phyloP scores from a whole-genome alignment of 2,329 filamentous ascomycete species.

The Penicillium sp. region DNA sequence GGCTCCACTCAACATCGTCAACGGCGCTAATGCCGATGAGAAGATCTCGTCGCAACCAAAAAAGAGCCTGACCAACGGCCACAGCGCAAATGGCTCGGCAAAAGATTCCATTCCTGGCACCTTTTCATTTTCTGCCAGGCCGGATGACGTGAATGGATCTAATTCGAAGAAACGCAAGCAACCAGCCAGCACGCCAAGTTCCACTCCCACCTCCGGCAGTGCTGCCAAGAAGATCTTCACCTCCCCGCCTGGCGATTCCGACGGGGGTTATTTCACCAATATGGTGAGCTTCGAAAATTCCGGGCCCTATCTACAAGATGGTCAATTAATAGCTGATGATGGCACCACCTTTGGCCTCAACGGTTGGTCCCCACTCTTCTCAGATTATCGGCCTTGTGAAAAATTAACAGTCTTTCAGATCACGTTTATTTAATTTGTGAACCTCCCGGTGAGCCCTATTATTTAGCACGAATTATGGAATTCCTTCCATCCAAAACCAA shows the following conservation, averaged over 20 bases:
- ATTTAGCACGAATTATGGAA: constrained; percentile 97
- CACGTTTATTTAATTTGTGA: constrained; percentile 97
- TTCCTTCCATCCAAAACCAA: constrained; percentile 83
- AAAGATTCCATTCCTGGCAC: constrained; percentile 58
- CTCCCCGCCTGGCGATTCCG: constrained; percentile 31
- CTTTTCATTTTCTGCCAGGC: constrained; percentile 57
- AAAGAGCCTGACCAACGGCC: constrained; percentile 40
- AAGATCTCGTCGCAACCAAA: constrained; percentile 43
- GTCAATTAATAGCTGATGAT: constrained; percentile 83
- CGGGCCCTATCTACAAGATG: constrained; percentile 67
- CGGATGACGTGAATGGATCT: constrained; percentile 43
- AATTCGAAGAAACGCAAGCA: constrained; percentile 84
- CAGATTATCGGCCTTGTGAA: constrained; percentile 1
- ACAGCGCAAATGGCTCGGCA: constrained; percentile 31
- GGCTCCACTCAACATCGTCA: constrained; percentile 26
- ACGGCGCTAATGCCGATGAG: constrained; percentile 40
- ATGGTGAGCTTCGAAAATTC: constrained; percentile 83
- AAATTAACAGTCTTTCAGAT: constrained; percentile 48
- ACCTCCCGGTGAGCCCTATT: constrained; percentile 96
- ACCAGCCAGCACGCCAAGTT: constrained; percentile 44
- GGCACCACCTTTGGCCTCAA: constrained; percentile 80
- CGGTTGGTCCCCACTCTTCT: constrained; percentile 60
- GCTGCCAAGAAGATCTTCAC: constrained; percentile 40
- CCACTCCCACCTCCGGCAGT: constrained; percentile 32
- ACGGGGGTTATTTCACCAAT: constrained; percentile 63